phyloP scores from a whole-genome alignment of 768 basidiomycete species.

The Hygrocybe coccinea region DNA sequence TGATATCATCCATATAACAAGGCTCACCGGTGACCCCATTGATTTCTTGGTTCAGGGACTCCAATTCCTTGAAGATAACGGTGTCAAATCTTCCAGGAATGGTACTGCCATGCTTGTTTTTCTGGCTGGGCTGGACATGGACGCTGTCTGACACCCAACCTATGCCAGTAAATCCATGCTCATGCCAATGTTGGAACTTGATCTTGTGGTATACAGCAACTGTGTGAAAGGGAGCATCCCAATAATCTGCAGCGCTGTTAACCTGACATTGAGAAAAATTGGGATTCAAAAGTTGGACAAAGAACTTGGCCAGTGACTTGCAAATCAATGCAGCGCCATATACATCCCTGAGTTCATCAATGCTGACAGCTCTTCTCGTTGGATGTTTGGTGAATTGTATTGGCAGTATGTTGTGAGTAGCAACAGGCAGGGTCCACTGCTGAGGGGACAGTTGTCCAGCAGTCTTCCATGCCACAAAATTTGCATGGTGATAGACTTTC shows the following conservation, averaged over 20 bases:
- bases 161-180: no score
- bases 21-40: background rate
- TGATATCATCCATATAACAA: background rate
- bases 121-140: background rate
- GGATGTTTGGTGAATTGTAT: background rate
- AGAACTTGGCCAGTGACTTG: background rate
- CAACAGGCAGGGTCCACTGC: background rate
- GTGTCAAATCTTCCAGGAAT: no score
- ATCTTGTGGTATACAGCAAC: no score
- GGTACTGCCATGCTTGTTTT: background rate
- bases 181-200: no score
- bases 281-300: background rate
- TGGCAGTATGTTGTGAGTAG: background rate
- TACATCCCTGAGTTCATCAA: background rate
- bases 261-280: no score
- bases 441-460: constrained; percentile 1
- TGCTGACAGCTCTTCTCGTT: background rate
- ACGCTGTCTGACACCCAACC: background rate
- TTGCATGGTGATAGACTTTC: constrained; percentile 23
- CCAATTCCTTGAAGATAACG: no score
- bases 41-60: background rate
- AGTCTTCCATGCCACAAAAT: constrained; percentile 21
- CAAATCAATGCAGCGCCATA: background rate
- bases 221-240: no score
- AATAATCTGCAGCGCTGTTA: no score